Evolutionary conservation across 2,329 filamentous ascomycete genomes (phyloP).

Genomic region (Fusarium nelsonii): DNA sequence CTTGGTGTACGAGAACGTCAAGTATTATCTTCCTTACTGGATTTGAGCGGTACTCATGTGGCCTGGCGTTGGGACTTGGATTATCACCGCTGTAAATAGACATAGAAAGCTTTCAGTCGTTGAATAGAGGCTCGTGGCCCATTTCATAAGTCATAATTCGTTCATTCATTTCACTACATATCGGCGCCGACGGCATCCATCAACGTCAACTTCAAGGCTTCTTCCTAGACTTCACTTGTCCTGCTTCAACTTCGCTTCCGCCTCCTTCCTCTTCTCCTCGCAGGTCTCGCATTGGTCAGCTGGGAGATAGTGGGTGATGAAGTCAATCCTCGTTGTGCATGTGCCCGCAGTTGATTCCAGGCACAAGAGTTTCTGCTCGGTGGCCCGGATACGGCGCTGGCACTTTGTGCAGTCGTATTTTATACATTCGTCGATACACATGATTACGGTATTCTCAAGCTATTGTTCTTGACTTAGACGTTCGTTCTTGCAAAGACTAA

Average conservation of each 20-base stretch:
- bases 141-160: conserved; percentile 2
- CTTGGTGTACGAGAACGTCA: conserved; percentile 95
- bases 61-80: conserved; percentile 4
- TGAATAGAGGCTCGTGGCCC: not conserved
- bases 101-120: not conserved
- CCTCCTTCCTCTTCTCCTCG: conserved; percentile 20
- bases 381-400: conserved; percentile 21
- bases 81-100: conserved; percentile 8
- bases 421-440: conserved; percentile 22
- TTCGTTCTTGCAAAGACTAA: not conserved
- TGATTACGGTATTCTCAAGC: not conserved
- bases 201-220: not conserved
- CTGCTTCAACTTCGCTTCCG: not conserved
- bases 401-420: conserved; percentile 36
- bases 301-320: conserved; percentile 24
- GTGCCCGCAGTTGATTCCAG: not conserved
- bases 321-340: conserved; percentile 10
- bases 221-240: not conserved
- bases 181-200: not conserved
- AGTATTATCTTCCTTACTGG: conserved; percentile 72
- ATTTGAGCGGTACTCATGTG: conserved; percentile 21
- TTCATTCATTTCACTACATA: not conserved
- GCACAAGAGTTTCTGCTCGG: conserved; percentile 20
- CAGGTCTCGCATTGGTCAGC: conserved; percentile 31
- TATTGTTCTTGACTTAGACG: not conserved